Evolutionary conservation across 1,284 basidiomycete species (phyloP), one percentile per base, ranked within the genome.

Genomic region (Rhodofomes roseus): DNA sequence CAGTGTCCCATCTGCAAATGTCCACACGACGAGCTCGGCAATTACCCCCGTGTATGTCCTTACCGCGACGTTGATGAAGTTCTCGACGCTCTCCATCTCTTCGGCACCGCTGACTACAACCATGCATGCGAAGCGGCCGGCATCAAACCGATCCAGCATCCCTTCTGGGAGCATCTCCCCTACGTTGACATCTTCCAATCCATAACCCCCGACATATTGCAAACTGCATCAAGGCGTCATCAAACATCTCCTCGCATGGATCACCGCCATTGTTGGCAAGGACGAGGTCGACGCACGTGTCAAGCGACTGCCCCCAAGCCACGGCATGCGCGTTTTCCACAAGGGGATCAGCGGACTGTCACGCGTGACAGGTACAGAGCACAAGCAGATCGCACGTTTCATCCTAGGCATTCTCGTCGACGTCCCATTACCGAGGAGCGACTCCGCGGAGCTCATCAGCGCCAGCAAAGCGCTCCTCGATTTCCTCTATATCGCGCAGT

Each of bases 131-230:
- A 12, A 4, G 4, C 2, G 11, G 25, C 12, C 27, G 27, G 34
- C 27, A 41, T 55, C 25, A 62, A 64, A 25, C 56, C 63, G 5
- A 56, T 66, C 18, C 31, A 25, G 20, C 59, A 67, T 8, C 78
- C 76, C 0, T 79, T 77, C 60, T 79, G 75, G 75, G 56, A 65
- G 14, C 63, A 62, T 9, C 66, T 77, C 18, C 74, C 75, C 0
- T 65, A 67, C 50, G 41, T 46, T 18, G 63, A 80, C 61, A 75
- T 78, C 40, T 73, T 66, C 57, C 25, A 34, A 0, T 66, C 68
- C 2, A 72, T 79, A 18, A 75, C 76, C 1, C 77, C 76, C 3
- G 64, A 66, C 52, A 29, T 66, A 9, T 53, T 66, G 1, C 64
- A 66, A 68, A 46, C 41, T 67, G 14, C 62, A 62, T 23, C 46